Evolutionary conservation across 202 grass and related monocot species (phyloP).

Genomic region (Panicum virgatum): DNA sequence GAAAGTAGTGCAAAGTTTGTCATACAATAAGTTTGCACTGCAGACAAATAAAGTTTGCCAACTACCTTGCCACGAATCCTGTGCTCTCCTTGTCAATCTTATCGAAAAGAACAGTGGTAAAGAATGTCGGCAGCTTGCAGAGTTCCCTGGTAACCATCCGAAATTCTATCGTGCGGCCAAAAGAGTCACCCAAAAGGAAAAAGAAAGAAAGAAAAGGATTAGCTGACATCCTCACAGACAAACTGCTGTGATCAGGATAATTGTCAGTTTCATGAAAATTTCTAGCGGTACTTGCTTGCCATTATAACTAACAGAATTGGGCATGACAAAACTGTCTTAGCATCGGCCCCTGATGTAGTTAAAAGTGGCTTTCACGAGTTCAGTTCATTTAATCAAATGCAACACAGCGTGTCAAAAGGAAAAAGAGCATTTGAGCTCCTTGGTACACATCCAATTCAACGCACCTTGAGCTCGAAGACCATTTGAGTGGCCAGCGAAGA

Average conservation of each 20-base stretch:
- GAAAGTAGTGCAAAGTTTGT: conserved; percentile 25
- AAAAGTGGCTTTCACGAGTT: neutral
- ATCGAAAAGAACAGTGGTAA: conserved; percentile 70
- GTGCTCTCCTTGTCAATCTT: conserved; percentile 74
- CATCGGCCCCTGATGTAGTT: neutral
- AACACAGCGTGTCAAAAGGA: neutral
- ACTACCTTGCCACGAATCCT: conserved; percentile 71
- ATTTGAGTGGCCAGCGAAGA: conserved; percentile 74
- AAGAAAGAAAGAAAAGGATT: neutral
- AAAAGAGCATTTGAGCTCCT: neutral
- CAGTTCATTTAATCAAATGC: neutral
- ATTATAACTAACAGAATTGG: conserved; percentile 28
- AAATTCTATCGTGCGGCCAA: conserved; percentile 58
- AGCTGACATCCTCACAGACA: conserved; percentile 21
- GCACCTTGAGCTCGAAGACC: conserved; percentile 86
- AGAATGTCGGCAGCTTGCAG: conserved; percentile 92
- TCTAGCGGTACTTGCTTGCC: neutral
- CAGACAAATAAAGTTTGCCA: conserved; percentile 9
- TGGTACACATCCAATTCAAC: neutral
- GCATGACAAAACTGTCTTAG: neutral
- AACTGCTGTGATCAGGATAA: conserved; percentile 23
- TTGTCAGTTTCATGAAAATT: neutral
- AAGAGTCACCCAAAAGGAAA: neutral
- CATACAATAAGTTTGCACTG: neutral
- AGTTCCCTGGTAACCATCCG: conserved; percentile 93